Evolutionary conservation across 2,329 filamentous ascomycete species (phyloP).

Genomic region (Elsinoe perseae): DNA sequence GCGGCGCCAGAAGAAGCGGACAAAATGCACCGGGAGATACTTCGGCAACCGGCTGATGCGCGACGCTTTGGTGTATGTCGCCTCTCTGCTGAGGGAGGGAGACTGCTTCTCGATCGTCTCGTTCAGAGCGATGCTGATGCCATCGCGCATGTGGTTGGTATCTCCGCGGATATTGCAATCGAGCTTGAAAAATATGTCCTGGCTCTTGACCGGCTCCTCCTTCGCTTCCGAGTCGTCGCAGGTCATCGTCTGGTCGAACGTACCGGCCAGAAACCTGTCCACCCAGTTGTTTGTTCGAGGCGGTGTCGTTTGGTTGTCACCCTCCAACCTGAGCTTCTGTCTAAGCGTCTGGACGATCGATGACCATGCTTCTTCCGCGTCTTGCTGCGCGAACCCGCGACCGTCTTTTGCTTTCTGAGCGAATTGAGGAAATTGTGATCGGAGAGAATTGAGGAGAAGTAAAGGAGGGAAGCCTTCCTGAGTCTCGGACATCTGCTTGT

Average conservation of each 20-base stretch:
- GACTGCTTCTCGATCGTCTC: constrained; percentile 92
- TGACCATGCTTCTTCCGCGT: constrained; percentile 97
- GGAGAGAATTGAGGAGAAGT: constrained; percentile 72
- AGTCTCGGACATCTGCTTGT: constrained; percentile 81
- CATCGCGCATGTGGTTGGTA: constrained; percentile 86
- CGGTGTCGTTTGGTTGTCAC: constrained; percentile 44
- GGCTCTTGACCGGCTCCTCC: constrained; percentile 59
- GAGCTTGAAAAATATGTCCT: constrained; percentile 79
- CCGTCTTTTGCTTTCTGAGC: constrained; percentile 78
- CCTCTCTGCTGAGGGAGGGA: constrained; percentile 65
- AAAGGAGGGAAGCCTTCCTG: constrained; percentile 79
- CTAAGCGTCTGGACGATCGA: constrained; percentile 82
- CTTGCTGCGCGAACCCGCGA: constrained; percentile 88
- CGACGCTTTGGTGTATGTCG: constrained; percentile 83
- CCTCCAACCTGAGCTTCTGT: constrained; percentile 62
- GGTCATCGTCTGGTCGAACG: constrained; percentile 67
- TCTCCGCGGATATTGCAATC: constrained; percentile 88
- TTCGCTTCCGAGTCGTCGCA: constrained; percentile 76
- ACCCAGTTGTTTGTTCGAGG: constrained; percentile 40
- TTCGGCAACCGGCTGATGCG: constrained; percentile 84
- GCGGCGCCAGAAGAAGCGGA: constrained; percentile 96
- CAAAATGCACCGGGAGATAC: constrained; percentile 93
- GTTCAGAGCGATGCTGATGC: constrained; percentile 69
- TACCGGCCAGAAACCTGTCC: constrained; percentile 82
- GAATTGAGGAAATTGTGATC: constrained; percentile 80